Evolutionary conservation across 495 filamentous ascomycete species (phyloP).

Genomic region (Penicillium argentinense): DNA sequence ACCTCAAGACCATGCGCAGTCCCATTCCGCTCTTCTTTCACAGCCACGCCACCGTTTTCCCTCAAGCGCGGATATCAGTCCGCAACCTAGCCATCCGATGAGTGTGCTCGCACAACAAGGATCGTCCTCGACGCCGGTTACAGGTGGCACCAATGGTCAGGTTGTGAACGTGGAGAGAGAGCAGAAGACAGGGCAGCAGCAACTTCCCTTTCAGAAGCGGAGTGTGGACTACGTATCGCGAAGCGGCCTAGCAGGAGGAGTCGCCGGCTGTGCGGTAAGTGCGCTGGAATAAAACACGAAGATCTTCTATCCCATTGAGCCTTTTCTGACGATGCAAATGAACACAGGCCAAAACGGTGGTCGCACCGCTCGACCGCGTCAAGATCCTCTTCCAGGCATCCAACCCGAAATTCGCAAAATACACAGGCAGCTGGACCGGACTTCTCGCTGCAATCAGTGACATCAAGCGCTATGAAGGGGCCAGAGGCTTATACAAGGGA

Average conservation of each 20-base stretch:
- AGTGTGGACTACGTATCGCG: slow-evolving; percentile 79
- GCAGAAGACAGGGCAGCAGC: slow-evolving; percentile 28
- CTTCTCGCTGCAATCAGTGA: slow-evolving; percentile 73
- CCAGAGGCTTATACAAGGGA: slow-evolving; percentile 79
- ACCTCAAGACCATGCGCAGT: slow-evolving; percentile 31
- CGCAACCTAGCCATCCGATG: slow-evolving; percentile 32
- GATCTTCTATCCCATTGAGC: not conserved
- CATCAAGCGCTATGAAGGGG: slow-evolving; percentile 75
- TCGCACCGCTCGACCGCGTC: slow-evolving; percentile 93
- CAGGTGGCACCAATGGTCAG: slow-evolving; percentile 17
- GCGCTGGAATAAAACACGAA: not conserved
- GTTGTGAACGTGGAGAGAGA: slow-evolving; percentile 10
- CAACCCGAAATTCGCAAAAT: slow-evolving; percentile 90
- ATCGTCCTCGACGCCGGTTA: slow-evolving; percentile 25
- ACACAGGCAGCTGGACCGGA: slow-evolving; percentile 83
- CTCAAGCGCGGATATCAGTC: slow-evolving; percentile 16
- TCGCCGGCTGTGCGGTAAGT: slow-evolving; percentile 85
- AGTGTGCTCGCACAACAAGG: slow-evolving; percentile 32
- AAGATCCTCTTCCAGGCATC: slow-evolving; percentile 98
- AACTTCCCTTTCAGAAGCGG: slow-evolving; percentile 62
- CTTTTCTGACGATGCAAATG: not conserved
- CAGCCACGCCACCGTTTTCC: slow-evolving; percentile 6
- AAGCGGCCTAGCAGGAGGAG: slow-evolving; percentile 79
- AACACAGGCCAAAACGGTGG: slow-evolving; percentile 87
- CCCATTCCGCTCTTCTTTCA: slow-evolving; percentile 12